phyloP scores from a whole-genome alignment of 805 yeast genomes.

The Pichia exigua region DNA sequence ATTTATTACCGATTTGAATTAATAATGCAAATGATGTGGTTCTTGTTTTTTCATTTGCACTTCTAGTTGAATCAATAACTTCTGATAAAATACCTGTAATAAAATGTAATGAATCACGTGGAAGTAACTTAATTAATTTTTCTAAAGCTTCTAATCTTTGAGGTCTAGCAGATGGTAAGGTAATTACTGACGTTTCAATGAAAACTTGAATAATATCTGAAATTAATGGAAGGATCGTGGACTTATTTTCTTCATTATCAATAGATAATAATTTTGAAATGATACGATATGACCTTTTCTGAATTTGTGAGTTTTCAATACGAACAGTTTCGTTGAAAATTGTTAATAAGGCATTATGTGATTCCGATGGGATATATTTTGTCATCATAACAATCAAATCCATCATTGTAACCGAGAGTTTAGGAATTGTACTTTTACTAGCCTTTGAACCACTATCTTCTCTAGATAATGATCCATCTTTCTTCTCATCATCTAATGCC shows the following conservation, averaged over 20 bases:
- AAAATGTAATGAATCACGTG: conserved; percentile 58
- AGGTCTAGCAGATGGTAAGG: conserved; percentile 71
- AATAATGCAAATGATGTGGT: conserved; percentile 68
- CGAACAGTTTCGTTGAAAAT: conserved; percentile 66
- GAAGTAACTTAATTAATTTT: conserved; percentile 52
- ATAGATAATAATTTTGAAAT: conserved; percentile 46
- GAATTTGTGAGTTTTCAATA: conserved; percentile 57
- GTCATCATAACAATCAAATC: conserved; percentile 85
- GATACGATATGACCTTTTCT: conserved; percentile 84
- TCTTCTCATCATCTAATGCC: conserved; percentile 56
- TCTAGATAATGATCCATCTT: conserved; percentile 25
- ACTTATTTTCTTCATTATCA: conserved; percentile 57
- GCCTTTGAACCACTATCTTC: conserved; percentile 26
- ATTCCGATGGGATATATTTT: conserved; percentile 64
- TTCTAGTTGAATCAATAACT: conserved; percentile 84
- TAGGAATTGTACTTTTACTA: conserved; percentile 33
- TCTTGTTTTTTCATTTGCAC: conserved; percentile 86
- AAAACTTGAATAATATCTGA: conserved; percentile 53
- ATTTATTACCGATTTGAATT: conserved; percentile 70
- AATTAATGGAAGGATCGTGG: conserved; percentile 39
- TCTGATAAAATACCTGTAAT: conserved; percentile 81
- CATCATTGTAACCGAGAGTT: conserved; percentile 76
- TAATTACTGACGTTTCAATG: conserved; percentile 46
- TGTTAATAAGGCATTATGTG: conserved; percentile 67
- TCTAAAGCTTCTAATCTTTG: conserved; percentile 66